Conservation (phyloP, 2,329 filamentous ascomycete species). For the Stagonosporopsis cucurbitacearum region DNA sequence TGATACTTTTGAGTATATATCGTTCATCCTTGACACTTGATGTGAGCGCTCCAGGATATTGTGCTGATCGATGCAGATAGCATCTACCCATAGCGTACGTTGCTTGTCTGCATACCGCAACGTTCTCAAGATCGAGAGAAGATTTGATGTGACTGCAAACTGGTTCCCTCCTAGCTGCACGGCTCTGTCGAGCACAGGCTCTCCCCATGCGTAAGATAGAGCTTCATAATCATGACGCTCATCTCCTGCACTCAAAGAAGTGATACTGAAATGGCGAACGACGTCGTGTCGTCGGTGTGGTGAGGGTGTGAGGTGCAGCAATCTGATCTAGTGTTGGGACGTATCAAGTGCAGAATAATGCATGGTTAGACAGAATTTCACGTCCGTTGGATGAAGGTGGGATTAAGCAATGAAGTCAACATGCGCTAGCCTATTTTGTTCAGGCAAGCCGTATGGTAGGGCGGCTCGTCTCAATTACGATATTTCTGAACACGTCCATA, state of each 20-base stretch:
- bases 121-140: conserved; percentile 10
- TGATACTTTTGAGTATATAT: conserved; percentile 8
- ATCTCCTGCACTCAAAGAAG: not conserved
- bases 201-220: conserved; percentile 13
- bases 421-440: no score
- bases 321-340: conserved; percentile 1
- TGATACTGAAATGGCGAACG: conserved; percentile 1
- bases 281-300: not conserved
- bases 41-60: conserved; percentile 10
- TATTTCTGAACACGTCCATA: no score
- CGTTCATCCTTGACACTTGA: conserved; percentile 12
- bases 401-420: no score
- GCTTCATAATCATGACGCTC: not conserved
- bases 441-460: no score
- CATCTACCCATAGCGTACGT: conserved; percentile 20
- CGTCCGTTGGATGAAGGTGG: no score
- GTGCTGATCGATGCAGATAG: conserved; percentile 21
- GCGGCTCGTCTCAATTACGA: no score
- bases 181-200: not conserved
- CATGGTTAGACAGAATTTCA: conserved; percentile 11
- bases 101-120: conserved; percentile 3
- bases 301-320: conserved; percentile 6
- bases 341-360: conserved; percentile 10
- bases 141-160: conserved; percentile 10
- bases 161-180: not conserved